Conservation (phyloP, 1,139 yeast species). For the Blastobotrys ciferrii region DNA sequence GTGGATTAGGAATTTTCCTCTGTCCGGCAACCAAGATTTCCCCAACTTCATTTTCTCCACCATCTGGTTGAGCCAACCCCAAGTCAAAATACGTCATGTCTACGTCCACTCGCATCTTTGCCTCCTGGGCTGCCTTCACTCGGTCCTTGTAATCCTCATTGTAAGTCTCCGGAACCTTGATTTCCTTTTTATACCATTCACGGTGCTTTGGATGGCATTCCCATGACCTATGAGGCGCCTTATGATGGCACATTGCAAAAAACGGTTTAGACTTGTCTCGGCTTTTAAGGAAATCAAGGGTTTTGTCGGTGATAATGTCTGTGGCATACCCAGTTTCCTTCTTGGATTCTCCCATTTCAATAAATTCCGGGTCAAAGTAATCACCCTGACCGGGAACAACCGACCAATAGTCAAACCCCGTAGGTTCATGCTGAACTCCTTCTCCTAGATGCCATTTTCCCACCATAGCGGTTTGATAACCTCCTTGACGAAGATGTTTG, state of each 20-base stretch:
- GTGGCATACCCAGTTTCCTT: slow-evolving; percentile 14
- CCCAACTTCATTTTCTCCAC: slow-evolving; percentile 3
- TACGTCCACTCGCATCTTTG: slow-evolving; percentile 15
- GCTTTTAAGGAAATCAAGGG: slow-evolving; percentile 5
- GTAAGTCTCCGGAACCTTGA: slow-evolving; percentile 14
- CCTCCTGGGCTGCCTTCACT: slow-evolving; percentile 15
- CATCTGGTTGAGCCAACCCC: slow-evolving; percentile 16
- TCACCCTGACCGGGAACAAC: slow-evolving; percentile 16
- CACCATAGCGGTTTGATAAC: slow-evolving; percentile 14
- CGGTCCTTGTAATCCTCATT: slow-evolving; percentile 16
- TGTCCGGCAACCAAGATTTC: neutral
- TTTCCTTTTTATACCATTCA: slow-evolving; percentile 10
- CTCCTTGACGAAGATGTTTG: slow-evolving; percentile 10
- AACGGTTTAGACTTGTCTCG: slow-evolving; percentile 11
- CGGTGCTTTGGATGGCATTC: slow-evolving; percentile 11
- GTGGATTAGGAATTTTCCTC: slow-evolving; percentile 11
- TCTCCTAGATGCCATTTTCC: slow-evolving; percentile 16
- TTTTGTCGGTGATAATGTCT: slow-evolving; percentile 14
- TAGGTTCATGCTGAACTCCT: slow-evolving; percentile 12
- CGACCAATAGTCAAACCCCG: slow-evolving; percentile 15
- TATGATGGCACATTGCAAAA: slow-evolving; percentile 17
- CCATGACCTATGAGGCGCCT: slow-evolving; percentile 18
- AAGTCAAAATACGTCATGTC: slow-evolving; percentile 16
- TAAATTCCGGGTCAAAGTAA: slow-evolving; percentile 13
- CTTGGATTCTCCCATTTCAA: slow-evolving; percentile 11